Conservation (phyloP, 2,329 filamentous ascomycete genomes). For the Tolypocladium tropicale region DNA sequence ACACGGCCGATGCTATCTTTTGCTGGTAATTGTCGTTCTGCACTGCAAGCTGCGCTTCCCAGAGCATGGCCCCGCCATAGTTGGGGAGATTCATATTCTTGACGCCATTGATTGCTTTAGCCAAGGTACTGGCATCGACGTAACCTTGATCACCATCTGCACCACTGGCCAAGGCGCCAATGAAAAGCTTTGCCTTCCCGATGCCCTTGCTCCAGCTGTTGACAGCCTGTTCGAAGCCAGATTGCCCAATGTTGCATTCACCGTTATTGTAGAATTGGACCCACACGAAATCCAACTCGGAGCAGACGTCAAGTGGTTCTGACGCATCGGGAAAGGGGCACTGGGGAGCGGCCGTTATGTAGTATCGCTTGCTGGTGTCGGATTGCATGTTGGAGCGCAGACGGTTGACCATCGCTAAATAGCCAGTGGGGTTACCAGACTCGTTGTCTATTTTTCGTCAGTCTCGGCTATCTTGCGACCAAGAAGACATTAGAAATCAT, state of each 20-base stretch:
- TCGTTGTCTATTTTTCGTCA: slow-evolving; percentile 26
- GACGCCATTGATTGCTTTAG: slow-evolving; percentile 29
- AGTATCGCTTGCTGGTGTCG: background rate
- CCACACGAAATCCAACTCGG: slow-evolving; percentile 38
- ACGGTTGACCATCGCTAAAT: slow-evolving; percentile 50
- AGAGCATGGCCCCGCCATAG: slow-evolving; percentile 58
- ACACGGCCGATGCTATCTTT: slow-evolving; percentile 2
- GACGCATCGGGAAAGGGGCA: slow-evolving; percentile 44
- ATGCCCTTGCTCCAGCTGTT: slow-evolving; percentile 55
- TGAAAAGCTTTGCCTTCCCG: slow-evolving; percentile 44
- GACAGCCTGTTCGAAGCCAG: slow-evolving; percentile 49
- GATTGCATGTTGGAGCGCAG: slow-evolving; percentile 47
- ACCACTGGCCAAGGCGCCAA: slow-evolving; percentile 46
- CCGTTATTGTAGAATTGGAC: slow-evolving; percentile 60
- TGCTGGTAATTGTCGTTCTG: slow-evolving; percentile 36
- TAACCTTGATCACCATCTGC: slow-evolving; percentile 44
- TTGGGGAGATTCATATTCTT: slow-evolving; percentile 43
- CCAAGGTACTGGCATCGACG: slow-evolving; percentile 30
- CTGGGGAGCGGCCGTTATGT: background rate
- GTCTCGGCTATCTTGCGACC: background rate
- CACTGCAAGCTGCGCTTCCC: slow-evolving; percentile 48
- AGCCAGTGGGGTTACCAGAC: slow-evolving; percentile 47
- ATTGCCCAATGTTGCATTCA: slow-evolving; percentile 42
- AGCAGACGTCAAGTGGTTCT: slow-evolving; percentile 20
- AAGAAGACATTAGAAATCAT: background rate